Evolutionary conservation across 164 flowering plant genomes (phyloP).

Genomic region (Umbilicus rupestris): DNA sequence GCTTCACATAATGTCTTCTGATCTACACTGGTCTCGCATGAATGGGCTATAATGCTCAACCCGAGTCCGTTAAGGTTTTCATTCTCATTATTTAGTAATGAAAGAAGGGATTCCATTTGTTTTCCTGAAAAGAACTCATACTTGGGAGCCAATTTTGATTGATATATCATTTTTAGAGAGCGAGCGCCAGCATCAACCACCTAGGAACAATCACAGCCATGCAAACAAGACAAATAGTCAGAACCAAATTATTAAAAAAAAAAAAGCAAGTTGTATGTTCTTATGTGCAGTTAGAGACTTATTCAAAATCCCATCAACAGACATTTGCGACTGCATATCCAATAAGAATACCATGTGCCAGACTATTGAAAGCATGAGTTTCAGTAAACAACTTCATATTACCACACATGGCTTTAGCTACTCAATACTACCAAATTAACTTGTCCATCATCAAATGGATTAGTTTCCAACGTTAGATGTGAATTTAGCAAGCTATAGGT

Average conservation of each 20-base stretch:
- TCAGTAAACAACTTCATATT: neutral
- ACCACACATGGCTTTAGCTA: neutral
- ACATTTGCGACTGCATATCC: neutral
- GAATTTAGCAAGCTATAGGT: neutral
- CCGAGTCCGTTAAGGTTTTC: constrained; percentile 87
- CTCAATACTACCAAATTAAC: neutral
- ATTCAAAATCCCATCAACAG: neutral
- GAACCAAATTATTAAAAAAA: constrained; percentile 5
- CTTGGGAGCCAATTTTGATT: constrained; percentile 83
- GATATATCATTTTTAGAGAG: constrained; percentile 77
- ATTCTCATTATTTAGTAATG: constrained; percentile 59
- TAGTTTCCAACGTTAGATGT: neutral
- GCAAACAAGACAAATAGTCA: neutral
- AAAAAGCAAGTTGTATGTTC: neutral
- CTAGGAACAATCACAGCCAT: constrained; percentile 28
- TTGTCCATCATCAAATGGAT: neutral
- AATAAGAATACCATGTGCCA: neutral
- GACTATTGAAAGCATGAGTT: neutral
- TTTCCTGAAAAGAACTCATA: constrained; percentile 47
- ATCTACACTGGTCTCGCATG: constrained; percentile 63
- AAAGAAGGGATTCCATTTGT: constrained; percentile 56
- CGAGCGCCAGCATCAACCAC: constrained; percentile 96
- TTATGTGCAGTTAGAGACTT: neutral
- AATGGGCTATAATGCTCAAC: constrained; percentile 75
- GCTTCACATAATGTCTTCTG: constrained; percentile 64